Base-by-base conservation (phyloP, 2,329 filamentous ascomycete genomes). In the Huntiella abstrusa region DNA sequence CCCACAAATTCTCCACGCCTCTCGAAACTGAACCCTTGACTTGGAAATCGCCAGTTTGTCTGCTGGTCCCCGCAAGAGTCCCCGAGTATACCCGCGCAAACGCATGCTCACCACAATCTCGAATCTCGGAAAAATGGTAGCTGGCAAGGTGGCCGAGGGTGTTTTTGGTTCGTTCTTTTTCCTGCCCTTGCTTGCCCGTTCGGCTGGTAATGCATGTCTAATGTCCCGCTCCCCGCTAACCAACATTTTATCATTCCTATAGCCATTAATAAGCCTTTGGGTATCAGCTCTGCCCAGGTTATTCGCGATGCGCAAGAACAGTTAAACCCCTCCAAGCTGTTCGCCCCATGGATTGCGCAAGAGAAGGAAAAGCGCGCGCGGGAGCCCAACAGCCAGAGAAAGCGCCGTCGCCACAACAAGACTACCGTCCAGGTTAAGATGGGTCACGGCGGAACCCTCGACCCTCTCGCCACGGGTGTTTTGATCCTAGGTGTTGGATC, bases 211-310 rank as follows among this genome's bases (percentile, higher is more conserved):
- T 38, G n/a, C 13, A 16, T 17, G 10, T 11, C 15, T 6, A 15
- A 16, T 39, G 10, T 39, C 37, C 16, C 15, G 10, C n/a, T 15
- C 15, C 37, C 37, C 37, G 12, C 40, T 41, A 41, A 28, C 33
- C 28, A 6, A 32, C 33, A 38, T 51, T 42, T 44, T 4, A 35
- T 33, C 11, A 12, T 10, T 16, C 32, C 22, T 43, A 10, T 54
- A 94, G 88, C 84, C 60, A 81, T 98, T 62, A 85, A 94, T 66
- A 98, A 98, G 64, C 91, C 91, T 22, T 69, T 78, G 56, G 82
- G 79, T 56, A 75, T 88, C 56, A 85, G 81, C 59, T 96, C 88
- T 33, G 87, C 87, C 43, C 84, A 93, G 61, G 81, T 92, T 34
- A 75, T 98, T 53, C 86, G 88, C 58, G 80, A 88, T 57, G 77